Base-by-base conservation (phyloP, 1,284 basidiomycete genomes). In the Stereum hirsutum region DNA sequence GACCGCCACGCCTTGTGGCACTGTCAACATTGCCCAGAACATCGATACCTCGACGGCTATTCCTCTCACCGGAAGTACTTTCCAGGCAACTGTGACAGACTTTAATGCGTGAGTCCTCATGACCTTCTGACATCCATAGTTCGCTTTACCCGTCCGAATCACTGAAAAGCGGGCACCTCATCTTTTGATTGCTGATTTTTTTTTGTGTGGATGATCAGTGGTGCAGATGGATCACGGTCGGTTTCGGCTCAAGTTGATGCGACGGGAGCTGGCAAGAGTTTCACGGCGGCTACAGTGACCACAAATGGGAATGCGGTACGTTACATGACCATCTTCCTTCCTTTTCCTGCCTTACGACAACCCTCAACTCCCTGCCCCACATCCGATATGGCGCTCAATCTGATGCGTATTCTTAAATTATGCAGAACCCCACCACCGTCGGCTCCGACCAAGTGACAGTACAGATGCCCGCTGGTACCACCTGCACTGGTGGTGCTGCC, bases 21-120 rank as follows among this genome's bases (percentile, higher is more conserved):
- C 55, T 17, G 60, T 65, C 37, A 63, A 70, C 53, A 60, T 75
- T 32, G 66, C 68, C 6, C 46, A 54, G 10, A 64, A 55, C 39
- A 43, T 76, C 44, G 64, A 65, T 46, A 57, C 58, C 10, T 65
- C 71, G 4, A 66, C 63, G 1, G 57, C 68, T 4, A 62, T 75
- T 20, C 50, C 58, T 10, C 65, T 66, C 15, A 59, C 56, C 30
- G 60, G 64, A 3, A 70, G 68, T 26, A 57, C 64, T 2, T 70
- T 75, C 55, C 58, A 58, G 14, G 65, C 65, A 14, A 71, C 62
- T 20, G 61, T 64, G 42, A 68, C 63, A 30, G 70, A 74, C 60
- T 78, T 74, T 57, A 77, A 78, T 49, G 62, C 49, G 74, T 74
- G 49, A 47, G 69, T 60, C 17, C n/a, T n/a, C n/a, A n/a, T n/a